Conservation (phyloP, 148 eudicot species). For the Oxyria digyna region DNA sequence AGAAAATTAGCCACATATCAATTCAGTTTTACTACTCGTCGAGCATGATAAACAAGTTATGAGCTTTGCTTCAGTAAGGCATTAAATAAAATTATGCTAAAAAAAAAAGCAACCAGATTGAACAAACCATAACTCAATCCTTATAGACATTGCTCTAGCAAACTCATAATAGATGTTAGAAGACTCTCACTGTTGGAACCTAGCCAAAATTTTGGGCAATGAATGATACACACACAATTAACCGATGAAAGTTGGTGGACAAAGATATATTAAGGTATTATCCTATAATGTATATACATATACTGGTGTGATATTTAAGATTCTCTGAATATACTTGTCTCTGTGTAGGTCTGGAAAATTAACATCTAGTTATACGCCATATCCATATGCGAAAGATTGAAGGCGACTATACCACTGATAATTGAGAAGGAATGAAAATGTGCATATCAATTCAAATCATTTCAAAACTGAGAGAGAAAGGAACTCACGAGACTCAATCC, state of each 20-base stretch:
- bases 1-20: no score
- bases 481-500: slow-evolving; percentile 91
- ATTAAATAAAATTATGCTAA: background rate
- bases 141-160: background rate
- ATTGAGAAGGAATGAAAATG: background rate
- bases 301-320: background rate
- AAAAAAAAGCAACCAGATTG: background rate
- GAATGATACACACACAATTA: background rate
- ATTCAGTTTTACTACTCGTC: background rate
- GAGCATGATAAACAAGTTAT: background rate
- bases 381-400: background rate
- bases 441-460: background rate
- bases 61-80: background rate
- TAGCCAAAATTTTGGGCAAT: background rate
- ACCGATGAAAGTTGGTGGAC: background rate
- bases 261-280: background rate
- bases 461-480: background rate
- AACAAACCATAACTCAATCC: background rate
- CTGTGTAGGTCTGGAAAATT: background rate
- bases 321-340: background rate
- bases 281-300: background rate
- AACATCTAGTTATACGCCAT: background rate
- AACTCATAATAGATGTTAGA: background rate
- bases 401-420: background rate
- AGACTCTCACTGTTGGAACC: background rate